Evolutionary conservation across 371 early-diverging fungal genomes (phyloP), one percentile per base, ranked within the genome.

Genomic region (Mortierella sp.): DNA sequence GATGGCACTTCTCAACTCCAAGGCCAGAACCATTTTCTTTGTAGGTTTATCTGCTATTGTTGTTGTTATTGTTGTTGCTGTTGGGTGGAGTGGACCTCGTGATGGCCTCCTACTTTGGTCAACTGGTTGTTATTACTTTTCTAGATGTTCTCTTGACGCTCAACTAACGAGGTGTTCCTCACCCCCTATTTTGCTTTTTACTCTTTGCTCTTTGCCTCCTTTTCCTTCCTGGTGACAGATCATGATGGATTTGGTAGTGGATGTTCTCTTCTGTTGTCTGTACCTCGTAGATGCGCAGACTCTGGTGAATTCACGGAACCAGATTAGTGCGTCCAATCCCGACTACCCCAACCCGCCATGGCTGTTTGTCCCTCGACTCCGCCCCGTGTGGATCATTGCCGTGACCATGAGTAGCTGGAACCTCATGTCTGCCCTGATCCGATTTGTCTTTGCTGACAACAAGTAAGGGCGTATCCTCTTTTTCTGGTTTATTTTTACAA

Each of bases 231-330:
- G 45, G 44, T 28, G n/a, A 26, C 81, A 92, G 92, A 92, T 92
- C 45, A 90, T 91, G 73, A 84, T 90, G 55, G 93, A 93, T 75
- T 81, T 93, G 77, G 60, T 90, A 9, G 92, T 93, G 0, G 95
- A 95, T 81, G 60, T 91, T 0, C 72, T 94, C 16, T 92, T 94
- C 70, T 94, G 94, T 79, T 80, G 92, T 28, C 89, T 94, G 21
- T 95, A 95, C 80, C 81, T 95, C 16, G 87, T 92, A 14, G 95
- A 95, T 63, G 90, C 94, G 71, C 92, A 95, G 80, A 89, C 89
- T 75, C 91, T 92, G 31, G 88, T 88, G 45, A 88, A 85, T 10
- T 38, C 80, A 88, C 88, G 52, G 70, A 73, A n/a, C 24, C 71
- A 11, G 42, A 68, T 68, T 34, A 42, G 44, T 68, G 34, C 24